These are phyloP conservation scores for Ambrosia artemisiifolia DNA, from an alignment of 129 eudicot genomes.

Conservation along the genomic window DNA sequence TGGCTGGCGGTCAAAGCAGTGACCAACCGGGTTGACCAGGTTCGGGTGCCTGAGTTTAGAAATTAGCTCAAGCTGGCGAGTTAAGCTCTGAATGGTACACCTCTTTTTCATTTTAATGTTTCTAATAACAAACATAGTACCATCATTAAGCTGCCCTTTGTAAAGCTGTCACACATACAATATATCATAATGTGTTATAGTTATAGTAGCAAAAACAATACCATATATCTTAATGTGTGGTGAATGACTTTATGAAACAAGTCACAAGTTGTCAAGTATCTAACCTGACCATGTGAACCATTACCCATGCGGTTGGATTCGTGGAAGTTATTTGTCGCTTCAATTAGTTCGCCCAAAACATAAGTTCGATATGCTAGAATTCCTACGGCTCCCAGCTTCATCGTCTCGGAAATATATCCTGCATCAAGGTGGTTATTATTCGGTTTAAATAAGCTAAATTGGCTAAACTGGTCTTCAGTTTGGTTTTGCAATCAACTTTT, in stretches of 20 bases:
- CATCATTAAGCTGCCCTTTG: slow-evolving; percentile 62
- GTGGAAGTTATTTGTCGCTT: slow-evolving; percentile 64
- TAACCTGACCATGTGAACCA: slow-evolving; percentile 56
- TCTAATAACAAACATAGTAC: slow-evolving; percentile 50
- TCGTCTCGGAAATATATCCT: slow-evolving; percentile 70
- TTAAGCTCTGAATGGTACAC: slow-evolving; percentile 37
- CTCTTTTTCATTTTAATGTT: slow-evolving; percentile 52
- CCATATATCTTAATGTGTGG: background rate
- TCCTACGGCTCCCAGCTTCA: slow-evolving; percentile 57
- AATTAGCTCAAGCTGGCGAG: slow-evolving; percentile 49
- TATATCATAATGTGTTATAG: background rate
- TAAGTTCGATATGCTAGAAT: slow-evolving; percentile 52
- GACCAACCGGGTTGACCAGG: slow-evolving; percentile 66
- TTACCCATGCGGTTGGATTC: slow-evolving; percentile 33
- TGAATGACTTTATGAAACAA: background rate
- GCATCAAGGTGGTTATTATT: slow-evolving; percentile 9
- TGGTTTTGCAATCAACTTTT: too few relatives aligned
- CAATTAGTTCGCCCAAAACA: slow-evolving; percentile 53
- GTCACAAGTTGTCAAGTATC: background rate
- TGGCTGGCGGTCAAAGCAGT: slow-evolving; percentile 53
- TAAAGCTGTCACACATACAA: slow-evolving; percentile 43
- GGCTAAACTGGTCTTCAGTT: too few relatives aligned
- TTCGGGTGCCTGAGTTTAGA: slow-evolving; percentile 59
- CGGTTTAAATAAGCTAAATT: background rate
- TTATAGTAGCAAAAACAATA: background rate